Conservation (phyloP, 805 yeast species). For the Candida taoyuanica region DNA sequence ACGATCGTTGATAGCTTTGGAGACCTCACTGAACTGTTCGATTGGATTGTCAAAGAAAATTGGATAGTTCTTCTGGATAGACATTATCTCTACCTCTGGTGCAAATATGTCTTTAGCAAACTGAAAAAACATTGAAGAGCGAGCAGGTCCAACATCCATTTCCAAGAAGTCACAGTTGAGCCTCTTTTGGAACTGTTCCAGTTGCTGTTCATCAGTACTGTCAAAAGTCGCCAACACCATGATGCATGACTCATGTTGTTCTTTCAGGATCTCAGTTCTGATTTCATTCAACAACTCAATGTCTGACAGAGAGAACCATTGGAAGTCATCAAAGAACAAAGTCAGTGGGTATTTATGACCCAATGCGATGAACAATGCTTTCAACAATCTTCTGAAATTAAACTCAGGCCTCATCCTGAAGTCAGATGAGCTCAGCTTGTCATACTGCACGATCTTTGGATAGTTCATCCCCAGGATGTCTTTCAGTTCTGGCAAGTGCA, state of each 20-base stretch:
- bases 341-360: conserved; percentile 38
- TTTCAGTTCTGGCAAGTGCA: conserved; percentile 41
- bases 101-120: conserved; percentile 3
- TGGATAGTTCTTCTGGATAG: conserved; percentile 7
- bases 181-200: conserved; percentile 17
- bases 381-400: conserved; percentile 38
- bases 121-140: background rate
- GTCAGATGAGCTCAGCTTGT: conserved; percentile 8
- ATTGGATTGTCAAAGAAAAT: background rate
- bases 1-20: background rate
- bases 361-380: conserved; percentile 37
- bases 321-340: conserved; percentile 41
- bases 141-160: conserved; percentile 5
- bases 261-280: conserved; percentile 23
- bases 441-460: conserved; percentile 21
- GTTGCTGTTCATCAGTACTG: conserved; percentile 4
- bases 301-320: conserved; percentile 36
- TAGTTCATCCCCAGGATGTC: conserved; percentile 41
- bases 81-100: conserved; percentile 1
- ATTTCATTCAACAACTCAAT: conserved; percentile 27
- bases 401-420: conserved; percentile 34
- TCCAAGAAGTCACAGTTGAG: conserved; percentile 20
- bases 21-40: too few relatives aligned
- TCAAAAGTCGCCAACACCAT: conserved; percentile 27
- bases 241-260: conserved; percentile 23